Evolutionary conservation across 495 filamentous ascomycete genomes (phyloP), one percentile per base, ranked within the genome.

Genomic region (Aspergillus incahuasiensis): DNA sequence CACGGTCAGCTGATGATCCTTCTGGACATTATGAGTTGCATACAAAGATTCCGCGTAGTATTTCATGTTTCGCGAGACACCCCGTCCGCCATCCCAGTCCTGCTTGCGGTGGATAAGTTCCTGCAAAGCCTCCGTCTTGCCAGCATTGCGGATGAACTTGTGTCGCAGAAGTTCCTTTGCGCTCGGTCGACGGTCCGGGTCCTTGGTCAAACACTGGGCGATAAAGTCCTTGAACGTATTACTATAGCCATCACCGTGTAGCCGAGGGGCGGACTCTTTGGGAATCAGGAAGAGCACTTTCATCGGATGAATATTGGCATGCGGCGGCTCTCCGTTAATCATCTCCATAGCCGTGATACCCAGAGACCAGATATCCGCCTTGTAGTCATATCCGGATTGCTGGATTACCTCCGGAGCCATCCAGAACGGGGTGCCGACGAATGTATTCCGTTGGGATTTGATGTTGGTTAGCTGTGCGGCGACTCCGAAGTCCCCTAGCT

Each of bases 331-430:
- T 63, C 94, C 94, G 42, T 90, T 84, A 35, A 90, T 88, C 73
- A 98, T 79, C 68, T 98, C 94, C 57, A 97, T 89, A 18, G 94
- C 94, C 0, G 94, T 96, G 62, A 98, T 97, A 6, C 94, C 94
- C 43, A 98, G 73, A 2, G 92, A 97, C 94, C 94, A 98, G 42
- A 98, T 92, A 68, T 98, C 94, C 19, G 94, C 94, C 73, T 95
- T 95, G 75, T 89, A 95, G 69, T 96, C 92, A 61, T 98, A 97
- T 24, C 94, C 94, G 50, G 88, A 84, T 74, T 97, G 92, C 71
- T 97, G 88, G 61, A 98, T 98, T 16, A 98, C 94, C 68, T 98
- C 94, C 7, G 94, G 94, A 5, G 94, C 94, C 94, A 98, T 98
- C 94, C 94, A 98, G 74, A 95, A 98, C 0, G 94, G 94, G 4